phyloP scores from a whole-genome alignment of 2,329 filamentous ascomycete species.

The Ceratocystis lukuohia region DNA sequence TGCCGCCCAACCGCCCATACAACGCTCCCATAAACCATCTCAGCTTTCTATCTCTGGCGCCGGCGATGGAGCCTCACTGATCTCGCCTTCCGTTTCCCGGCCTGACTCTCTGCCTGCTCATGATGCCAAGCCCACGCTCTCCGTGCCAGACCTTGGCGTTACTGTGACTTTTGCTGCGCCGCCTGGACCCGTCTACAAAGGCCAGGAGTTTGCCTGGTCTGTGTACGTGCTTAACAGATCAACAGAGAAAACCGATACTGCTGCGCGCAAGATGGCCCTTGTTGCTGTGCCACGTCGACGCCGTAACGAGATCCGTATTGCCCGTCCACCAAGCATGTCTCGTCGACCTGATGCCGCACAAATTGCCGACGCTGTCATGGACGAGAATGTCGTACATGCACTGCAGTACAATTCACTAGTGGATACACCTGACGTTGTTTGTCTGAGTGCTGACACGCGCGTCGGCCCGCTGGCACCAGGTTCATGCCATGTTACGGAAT shows the following conservation, averaged over 20 bases:
- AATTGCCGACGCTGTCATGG: slow-evolving; percentile 53
- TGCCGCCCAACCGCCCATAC: slow-evolving; percentile 42
- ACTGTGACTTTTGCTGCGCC: slow-evolving; percentile 63
- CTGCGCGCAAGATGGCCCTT: slow-evolving; percentile 53
- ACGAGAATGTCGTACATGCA: slow-evolving; percentile 58
- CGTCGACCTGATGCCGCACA: slow-evolving; percentile 29
- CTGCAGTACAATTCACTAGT: slow-evolving; percentile 53
- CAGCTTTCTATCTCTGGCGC: slow-evolving; percentile 48
- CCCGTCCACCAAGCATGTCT: slow-evolving; percentile 40
- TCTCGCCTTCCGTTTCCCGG: slow-evolving; percentile 42
- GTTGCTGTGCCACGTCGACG: slow-evolving; percentile 53
- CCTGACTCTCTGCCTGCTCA: slow-evolving; percentile 45
- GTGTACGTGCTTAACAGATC: slow-evolving; percentile 66
- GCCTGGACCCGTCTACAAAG: slow-evolving; percentile 40
- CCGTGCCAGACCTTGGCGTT: slow-evolving; percentile 49
- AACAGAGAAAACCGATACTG: slow-evolving; percentile 30
- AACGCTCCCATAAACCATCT: slow-evolving; percentile 47
- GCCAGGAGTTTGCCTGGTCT: slow-evolving; percentile 57
- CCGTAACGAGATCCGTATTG: slow-evolving; percentile 41
- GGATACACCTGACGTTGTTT: slow-evolving; percentile 56
- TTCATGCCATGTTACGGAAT: slow-evolving; percentile 59
- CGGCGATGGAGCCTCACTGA: slow-evolving; percentile 38
- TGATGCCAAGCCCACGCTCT: slow-evolving; percentile 36
- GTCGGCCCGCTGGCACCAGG: slow-evolving; percentile 59
- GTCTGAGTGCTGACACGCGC: slow-evolving; percentile 58